Conservation (phyloP, 371 early-diverging fungal genomes). For the Saksenaea oblongispora region DNA sequence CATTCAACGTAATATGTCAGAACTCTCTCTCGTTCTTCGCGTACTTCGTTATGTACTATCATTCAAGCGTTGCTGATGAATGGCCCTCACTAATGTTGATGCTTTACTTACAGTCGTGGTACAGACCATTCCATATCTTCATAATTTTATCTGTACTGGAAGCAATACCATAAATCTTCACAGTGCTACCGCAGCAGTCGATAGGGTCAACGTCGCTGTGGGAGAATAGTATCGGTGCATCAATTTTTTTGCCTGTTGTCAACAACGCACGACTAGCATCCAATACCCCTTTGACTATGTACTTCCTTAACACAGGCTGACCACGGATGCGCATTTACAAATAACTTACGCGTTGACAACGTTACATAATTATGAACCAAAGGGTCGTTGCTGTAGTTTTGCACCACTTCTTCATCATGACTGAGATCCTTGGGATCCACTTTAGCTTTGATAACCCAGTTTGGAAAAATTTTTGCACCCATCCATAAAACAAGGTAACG, state of each 20-base stretch:
- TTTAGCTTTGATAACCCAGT: constrained; percentile 39
- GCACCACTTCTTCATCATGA: constrained; percentile 47
- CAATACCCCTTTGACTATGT: constrained; percentile 31
- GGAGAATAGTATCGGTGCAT: constrained; percentile 42
- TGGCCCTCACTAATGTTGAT: neutral
- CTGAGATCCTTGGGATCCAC: constrained; percentile 46
- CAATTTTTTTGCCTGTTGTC: constrained; percentile 18
- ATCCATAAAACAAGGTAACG: constrained; percentile 32
- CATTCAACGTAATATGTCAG: constrained; percentile 53
- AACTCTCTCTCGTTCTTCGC: constrained; percentile 46
- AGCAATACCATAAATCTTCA: constrained; percentile 42
- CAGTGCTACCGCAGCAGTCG: constrained; percentile 37
- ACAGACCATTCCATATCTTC: constrained; percentile 45
- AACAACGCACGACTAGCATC: constrained; percentile 29
- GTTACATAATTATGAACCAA: constrained; percentile 52
- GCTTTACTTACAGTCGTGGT: constrained; percentile 54
- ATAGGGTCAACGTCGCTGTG: constrained; percentile 54
- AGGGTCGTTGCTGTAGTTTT: constrained; percentile 54
- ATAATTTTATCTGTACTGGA: constrained; percentile 48
- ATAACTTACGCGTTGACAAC: constrained; percentile 38
- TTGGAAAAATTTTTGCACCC: constrained; percentile 46
- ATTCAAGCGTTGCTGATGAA: neutral
- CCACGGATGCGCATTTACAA: neutral
- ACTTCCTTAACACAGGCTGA: neutral
- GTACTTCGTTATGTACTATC: constrained; percentile 52